Conservation (phyloP, 1,284 basidiomycete genomes). For the Thelephora terrestris region DNA sequence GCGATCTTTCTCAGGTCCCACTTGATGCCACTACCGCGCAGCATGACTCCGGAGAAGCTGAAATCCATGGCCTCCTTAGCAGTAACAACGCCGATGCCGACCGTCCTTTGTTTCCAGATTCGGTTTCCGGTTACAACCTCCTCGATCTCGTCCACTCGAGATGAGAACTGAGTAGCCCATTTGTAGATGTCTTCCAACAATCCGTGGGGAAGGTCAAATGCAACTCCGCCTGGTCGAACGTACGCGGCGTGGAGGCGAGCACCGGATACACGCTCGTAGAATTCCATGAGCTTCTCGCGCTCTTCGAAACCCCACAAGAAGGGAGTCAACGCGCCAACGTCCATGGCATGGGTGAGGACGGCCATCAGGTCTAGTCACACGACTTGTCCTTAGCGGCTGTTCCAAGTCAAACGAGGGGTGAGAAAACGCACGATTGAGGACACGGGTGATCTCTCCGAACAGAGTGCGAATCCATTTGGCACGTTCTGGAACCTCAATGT, state of each 20-base stretch:
- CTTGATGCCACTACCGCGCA: slow-evolving; percentile 86
- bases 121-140: slow-evolving; percentile 97
- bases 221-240: slow-evolving; percentile 95
- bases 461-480: slow-evolving; percentile 98
- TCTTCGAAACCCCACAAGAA: slow-evolving; percentile 99
- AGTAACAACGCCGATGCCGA: slow-evolving; percentile 87
- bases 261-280: slow-evolving; percentile 98
- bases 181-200: slow-evolving; percentile 95
- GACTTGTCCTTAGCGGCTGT: background rate
- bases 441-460: slow-evolving; percentile 95
- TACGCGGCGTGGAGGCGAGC: slow-evolving; percentile 98
- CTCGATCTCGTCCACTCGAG: slow-evolving; percentile 93
- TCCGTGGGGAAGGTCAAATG: slow-evolving; percentile 95
- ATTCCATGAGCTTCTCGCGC: slow-evolving; percentile 99
- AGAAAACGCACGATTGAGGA: slow-evolving; percentile 73
- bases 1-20: slow-evolving; percentile 93
- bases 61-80: slow-evolving; percentile 91
- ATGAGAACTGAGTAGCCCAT: slow-evolving; percentile 93
- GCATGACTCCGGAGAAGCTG: slow-evolving; percentile 95
- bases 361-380: slow-evolving; percentile 80
- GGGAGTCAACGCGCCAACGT: slow-evolving; percentile 95
- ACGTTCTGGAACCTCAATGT: slow-evolving; percentile 97
- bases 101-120: slow-evolving; percentile 95
- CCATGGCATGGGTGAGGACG: slow-evolving; percentile 91
- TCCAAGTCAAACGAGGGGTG: slow-evolving; percentile 1